Evolutionary conservation across 352 stramenopile genomes (phyloP).

Genomic region (Blastocystis sp.): DNA sequence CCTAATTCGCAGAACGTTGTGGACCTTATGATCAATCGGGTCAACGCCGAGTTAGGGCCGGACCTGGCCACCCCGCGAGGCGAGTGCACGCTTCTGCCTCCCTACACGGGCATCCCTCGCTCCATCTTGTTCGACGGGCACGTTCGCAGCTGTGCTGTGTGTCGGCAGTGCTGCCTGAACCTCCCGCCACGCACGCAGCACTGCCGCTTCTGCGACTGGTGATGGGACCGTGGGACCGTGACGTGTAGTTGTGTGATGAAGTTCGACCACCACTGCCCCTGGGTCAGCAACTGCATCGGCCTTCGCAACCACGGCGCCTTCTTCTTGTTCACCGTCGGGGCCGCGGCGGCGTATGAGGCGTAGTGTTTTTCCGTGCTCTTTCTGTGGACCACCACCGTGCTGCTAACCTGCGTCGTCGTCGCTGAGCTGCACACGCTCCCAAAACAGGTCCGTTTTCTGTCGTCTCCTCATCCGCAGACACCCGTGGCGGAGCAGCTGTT

Average conservation of each 20-base stretch:
- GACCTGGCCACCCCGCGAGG: conserved; percentile 14
- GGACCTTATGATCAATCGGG: conserved; percentile 49
- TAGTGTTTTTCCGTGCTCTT: conserved; percentile 8
- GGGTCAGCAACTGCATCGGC: conserved; percentile 87
- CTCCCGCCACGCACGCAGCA: conserved; percentile 41
- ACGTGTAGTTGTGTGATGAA: conserved; percentile 76
- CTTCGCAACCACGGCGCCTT: conserved; percentile 88
- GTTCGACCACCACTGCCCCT: conserved; percentile 83
- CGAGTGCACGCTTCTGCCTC: conserved; percentile 23
- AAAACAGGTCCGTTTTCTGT: not conserved
- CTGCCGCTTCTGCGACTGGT: conserved; percentile 65
- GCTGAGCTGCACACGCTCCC: not conserved
- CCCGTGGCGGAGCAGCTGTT: not conserved
- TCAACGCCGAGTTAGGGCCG: conserved; percentile 18
- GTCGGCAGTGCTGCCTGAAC: conserved; percentile 31
- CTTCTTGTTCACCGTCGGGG: conserved; percentile 81
- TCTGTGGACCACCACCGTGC: not conserved
- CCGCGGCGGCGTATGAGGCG: not conserved
- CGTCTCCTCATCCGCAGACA: not conserved
- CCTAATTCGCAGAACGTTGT: conserved; percentile 22
- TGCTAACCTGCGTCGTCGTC: not conserved
- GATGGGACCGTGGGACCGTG: not conserved
- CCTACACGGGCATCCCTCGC: conserved; percentile 37
- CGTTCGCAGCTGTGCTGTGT: conserved; percentile 19
- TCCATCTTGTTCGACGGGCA: conserved; percentile 47